These are phyloP conservation scores for Penicillium sp. DNA, from an alignment of 2,329 filamentous ascomycete species.

Conservation along the genomic window DNA sequence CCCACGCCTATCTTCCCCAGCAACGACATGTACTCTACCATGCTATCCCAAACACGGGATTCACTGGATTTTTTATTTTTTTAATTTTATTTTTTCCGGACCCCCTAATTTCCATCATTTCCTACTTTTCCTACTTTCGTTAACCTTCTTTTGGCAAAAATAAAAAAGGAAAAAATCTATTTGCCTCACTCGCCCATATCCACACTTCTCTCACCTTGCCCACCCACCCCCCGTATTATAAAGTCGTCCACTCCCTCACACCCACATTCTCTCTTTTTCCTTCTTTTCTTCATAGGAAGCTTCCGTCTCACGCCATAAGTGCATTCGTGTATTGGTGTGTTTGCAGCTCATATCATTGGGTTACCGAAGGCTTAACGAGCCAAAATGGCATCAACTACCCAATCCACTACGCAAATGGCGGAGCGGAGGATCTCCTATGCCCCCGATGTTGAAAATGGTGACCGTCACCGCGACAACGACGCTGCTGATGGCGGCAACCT, in stretches of 20 bases:
- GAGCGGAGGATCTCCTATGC: slow-evolving; percentile 47
- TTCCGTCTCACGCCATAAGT: slow-evolving; percentile 40
- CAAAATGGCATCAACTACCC: slow-evolving; percentile 33
- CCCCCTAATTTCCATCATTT: slow-evolving; percentile 5
- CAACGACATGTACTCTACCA: background rate
- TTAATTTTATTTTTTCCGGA: slow-evolving; percentile 4
- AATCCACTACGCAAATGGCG: slow-evolving; percentile 31
- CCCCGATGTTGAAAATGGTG: slow-evolving; percentile 44
- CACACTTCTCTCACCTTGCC: slow-evolving; percentile 26
- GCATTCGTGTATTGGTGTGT: slow-evolving; percentile 35
- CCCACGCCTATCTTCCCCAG: background rate
- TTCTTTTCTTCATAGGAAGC: slow-evolving; percentile 33
- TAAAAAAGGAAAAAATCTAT: background rate
- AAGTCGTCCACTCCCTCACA: slow-evolving; percentile 34
- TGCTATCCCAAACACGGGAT: background rate
- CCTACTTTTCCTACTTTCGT: slow-evolving; percentile 5
- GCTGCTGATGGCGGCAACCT: slow-evolving; percentile 31
- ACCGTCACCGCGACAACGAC: slow-evolving; percentile 32
- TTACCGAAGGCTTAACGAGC: slow-evolving; percentile 38
- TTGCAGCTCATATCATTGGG: slow-evolving; percentile 38
- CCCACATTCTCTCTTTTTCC: slow-evolving; percentile 20
- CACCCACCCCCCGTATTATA: slow-evolving; percentile 30
- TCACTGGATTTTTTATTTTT: background rate
- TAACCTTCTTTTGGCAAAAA: too few species aligned
- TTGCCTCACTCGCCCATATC: slow-evolving; percentile 22